Percentiles rank a stretch among this genome's conserved stretches.
Evolutionary conservation across 2,329 filamentous ascomycete species (phyloP).

Genomic region (Calonectria pseudoreteaudii): DNA sequence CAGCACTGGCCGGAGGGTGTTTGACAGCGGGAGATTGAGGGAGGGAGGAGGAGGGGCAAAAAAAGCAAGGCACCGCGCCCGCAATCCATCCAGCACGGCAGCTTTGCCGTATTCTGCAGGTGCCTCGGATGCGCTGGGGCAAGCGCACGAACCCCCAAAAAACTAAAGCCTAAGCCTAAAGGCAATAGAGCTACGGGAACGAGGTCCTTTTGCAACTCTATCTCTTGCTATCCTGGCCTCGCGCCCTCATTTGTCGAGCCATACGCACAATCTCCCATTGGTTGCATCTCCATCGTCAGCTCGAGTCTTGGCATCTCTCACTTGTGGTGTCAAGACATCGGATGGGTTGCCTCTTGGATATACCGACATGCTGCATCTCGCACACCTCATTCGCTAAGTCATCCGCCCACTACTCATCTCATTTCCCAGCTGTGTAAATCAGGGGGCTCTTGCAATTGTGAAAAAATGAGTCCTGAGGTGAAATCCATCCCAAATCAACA

Average conservation of each 20-base stretch:
- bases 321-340: neutral
- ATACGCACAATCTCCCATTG: neutral
- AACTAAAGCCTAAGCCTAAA: conserved; percentile 1
- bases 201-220: conserved; percentile 21
- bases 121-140: neutral
- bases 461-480: neutral
- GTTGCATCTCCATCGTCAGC: neutral
- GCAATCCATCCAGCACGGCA: conserved; percentile 1
- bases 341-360: conserved; percentile 3
- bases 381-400: neutral
- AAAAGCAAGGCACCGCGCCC: neutral
- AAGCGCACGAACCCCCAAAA: neutral
- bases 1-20: neutral
- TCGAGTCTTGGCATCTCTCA: neutral
- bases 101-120: conserved; percentile 23
- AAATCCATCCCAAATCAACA: neutral
- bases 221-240: neutral
- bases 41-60: neutral
- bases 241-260: neutral
- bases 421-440: neutral
- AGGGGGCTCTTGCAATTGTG: neutral
- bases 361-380: conserved; percentile 1
- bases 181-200: neutral
- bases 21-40: neutral
- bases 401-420: neutral